Base-by-base conservation (phyloP, 1,284 basidiomycete species). In the Uromyces viciae-fabae region DNA sequence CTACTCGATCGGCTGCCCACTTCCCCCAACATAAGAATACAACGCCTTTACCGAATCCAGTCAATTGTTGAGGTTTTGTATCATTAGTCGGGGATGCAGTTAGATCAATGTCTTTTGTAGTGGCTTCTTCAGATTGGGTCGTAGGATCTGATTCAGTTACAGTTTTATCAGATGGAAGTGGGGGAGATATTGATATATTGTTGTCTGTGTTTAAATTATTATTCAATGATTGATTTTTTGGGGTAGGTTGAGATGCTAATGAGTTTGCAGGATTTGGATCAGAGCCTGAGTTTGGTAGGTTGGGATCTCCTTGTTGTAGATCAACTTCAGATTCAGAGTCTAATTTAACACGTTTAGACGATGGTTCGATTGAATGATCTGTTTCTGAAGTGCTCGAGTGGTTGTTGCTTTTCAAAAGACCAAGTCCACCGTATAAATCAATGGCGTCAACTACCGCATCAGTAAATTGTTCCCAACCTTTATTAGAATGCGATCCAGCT, bases 401-500 rank as follows among this genome's bases (percentile, higher is more conserved):
- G 42, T 46, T 33, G 4, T 31, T 22, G 33, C 28, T 31, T 5
- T 46, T 33, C 25, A 58, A 33, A 60, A 72, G 77, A 19, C 66
- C 56, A 17, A 80, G 66, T n/a, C 77, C 77, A 22, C 77, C 77
- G 40, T 80, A 80, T 25, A 80, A 17, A 60, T 80, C 77, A 64
- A 80, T 73, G n/a, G 77, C 77, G 33, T 80, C 84, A 22, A 86
- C 82, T 3, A 85, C 83, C n/a, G 83, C 82, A 31, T 84, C 83
- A 0, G 86, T 86, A 46, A 86, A 83, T 4, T 83, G 83, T 77
- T 86, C 86, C 86, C 86, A 86, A 5, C 86, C 86, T 73, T 84
- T 84, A 38, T 84, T 84, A 68, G 84, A 84, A 75, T 86, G 86
- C 49, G 85, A 85, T 0, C 83, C 85, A 0, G 86, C 86, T 9